Conservation (phyloP, 2,329 filamentous ascomycete genomes). For the Trichoderma polysporum region DNA sequence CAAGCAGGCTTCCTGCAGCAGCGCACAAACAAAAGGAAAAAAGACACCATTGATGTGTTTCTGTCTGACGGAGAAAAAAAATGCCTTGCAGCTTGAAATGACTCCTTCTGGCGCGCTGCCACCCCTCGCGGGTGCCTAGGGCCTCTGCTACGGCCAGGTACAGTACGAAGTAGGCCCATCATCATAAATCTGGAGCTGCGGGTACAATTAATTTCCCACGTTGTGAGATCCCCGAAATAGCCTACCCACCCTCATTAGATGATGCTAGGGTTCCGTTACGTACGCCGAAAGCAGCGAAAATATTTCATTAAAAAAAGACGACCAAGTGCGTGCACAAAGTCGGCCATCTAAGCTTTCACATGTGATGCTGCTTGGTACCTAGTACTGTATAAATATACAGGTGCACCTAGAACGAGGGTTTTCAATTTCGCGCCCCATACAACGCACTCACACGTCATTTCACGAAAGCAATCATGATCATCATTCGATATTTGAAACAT, state of each 20-base stretch:
- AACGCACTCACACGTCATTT: not conserved
- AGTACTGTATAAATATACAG: too few species aligned
- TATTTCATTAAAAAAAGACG: not conserved
- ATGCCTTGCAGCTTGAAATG: not conserved
- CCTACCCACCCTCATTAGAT: conserved; percentile 8
- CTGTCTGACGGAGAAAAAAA: not conserved
- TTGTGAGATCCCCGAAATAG: conserved; percentile 15
- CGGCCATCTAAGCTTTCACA: not conserved
- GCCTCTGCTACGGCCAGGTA: not conserved
- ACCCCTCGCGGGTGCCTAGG: not conserved
- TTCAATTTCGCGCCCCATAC: not conserved
- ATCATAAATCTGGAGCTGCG: not conserved
- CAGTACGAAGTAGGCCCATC: too few species aligned
- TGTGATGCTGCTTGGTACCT: not conserved
- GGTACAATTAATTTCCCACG: conserved; percentile 18
- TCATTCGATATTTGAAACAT: not conserved
- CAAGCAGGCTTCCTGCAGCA: not conserved
- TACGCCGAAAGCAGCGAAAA: not conserved
- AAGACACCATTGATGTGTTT: not conserved
- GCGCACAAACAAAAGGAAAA: not conserved
- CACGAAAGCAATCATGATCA: not conserved
- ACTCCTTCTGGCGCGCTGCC: not conserved
- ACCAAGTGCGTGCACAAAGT: not conserved
- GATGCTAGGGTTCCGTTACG: not conserved
- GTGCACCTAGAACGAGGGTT: too few species aligned